phyloP scores from a whole-genome alignment of 2,329 filamentous ascomycete genomes.

The Dactylellina cionopaga region DNA sequence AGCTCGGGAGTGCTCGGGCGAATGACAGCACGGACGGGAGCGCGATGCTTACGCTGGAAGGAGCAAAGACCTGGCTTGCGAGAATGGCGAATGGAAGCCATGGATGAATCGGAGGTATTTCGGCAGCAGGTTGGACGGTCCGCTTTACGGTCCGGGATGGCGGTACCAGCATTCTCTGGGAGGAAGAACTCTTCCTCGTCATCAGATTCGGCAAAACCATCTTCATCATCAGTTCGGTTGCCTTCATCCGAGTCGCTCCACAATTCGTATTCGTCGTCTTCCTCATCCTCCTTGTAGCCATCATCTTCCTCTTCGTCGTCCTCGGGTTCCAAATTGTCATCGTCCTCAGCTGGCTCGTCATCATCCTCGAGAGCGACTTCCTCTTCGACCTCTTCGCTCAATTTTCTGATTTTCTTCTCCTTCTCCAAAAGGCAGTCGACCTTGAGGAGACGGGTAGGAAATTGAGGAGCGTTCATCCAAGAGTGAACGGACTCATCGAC shows the following conservation, averaged over 20 bases:
- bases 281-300: constrained; percentile 66
- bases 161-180: constrained; percentile 16
- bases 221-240: constrained; percentile 63
- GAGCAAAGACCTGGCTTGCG: constrained; percentile 54
- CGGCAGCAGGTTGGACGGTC: constrained; percentile 59
- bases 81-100: constrained; percentile 63
- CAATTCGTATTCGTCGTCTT: constrained; percentile 70
- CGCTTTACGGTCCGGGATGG: constrained; percentile 50
- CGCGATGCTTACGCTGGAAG: constrained; percentile 57
- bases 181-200: constrained; percentile 57
- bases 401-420: constrained; percentile 84
- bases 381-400: constrained; percentile 90
- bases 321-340: constrained; percentile 63
- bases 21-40: constrained; percentile 65
- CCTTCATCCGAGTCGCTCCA: constrained; percentile 66
- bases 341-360: constrained; percentile 66
- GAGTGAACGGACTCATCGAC: constrained; percentile 79
- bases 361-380: constrained; percentile 78
- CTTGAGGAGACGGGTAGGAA: constrained; percentile 77
- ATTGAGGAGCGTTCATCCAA: constrained; percentile 80
- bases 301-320: constrained; percentile 65
- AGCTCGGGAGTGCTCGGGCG: constrained; percentile 80
- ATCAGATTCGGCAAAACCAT: constrained; percentile 59
- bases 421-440: constrained; percentile 89
- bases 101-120: constrained; percentile 71